These are phyloP conservation scores for Ophiorrhiza pumila DNA, from an alignment of 257 asterid genomes.

Conservation along the genomic window DNA sequence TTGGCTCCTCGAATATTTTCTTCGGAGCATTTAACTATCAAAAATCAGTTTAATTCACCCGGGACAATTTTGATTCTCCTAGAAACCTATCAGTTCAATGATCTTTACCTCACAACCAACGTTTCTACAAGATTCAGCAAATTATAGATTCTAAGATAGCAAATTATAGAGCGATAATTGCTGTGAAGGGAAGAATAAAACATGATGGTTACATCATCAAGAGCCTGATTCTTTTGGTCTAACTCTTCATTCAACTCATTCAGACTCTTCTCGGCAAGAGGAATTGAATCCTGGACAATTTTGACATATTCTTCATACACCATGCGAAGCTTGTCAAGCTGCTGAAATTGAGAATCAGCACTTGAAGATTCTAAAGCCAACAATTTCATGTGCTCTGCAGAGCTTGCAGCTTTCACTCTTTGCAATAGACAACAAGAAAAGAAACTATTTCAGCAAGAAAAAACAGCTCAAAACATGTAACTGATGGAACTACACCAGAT, in stretches of 20 bases:
- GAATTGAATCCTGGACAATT: conserved; percentile 65
- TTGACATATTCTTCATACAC: conserved; percentile 78
- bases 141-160: background rate
- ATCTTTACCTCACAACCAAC: background rate
- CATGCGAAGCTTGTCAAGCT: conserved; percentile 76
- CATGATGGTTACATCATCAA: conserved; percentile 74
- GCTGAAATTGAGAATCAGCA: conserved; percentile 77
- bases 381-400: conserved; percentile 59
- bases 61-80: background rate
- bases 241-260: conserved; percentile 68
- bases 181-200: conserved; percentile 19
- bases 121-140: background rate
- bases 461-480: conserved; percentile 7
- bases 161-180: conserved; percentile 12
- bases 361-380: conserved; percentile 53
- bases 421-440: conserved; percentile 48
- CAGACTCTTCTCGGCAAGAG: conserved; percentile 67
- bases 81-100: background rate
- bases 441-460: conserved; percentile 6
- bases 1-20: background rate
- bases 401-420: conserved; percentile 56
- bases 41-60: background rate
- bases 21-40: background rate
- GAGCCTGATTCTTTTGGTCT: conserved; percentile 74
- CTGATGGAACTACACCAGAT: conserved; percentile 7